phyloP scores from a whole-genome alignment of 106 monocot genomes.

The Allium fistulosum region DNA sequence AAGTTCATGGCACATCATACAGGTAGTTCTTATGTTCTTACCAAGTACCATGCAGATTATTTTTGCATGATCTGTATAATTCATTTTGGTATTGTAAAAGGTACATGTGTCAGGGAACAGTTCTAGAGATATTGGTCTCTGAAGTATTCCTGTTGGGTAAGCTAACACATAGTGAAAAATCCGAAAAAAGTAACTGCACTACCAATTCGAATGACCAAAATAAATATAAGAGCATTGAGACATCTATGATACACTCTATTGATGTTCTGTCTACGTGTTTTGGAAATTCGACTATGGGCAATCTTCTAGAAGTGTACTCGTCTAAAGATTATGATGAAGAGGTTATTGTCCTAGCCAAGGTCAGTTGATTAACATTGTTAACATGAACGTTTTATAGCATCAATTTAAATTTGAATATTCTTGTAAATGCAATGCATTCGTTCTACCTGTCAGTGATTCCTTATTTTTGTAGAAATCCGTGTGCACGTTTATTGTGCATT shows the following conservation, averaged over 20 bases:
- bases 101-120: conserved; percentile 49
- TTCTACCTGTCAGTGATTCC: neutral
- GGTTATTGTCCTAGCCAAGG: conserved; percentile 47
- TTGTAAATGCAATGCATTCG: neutral
- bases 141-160: conserved; percentile 65
- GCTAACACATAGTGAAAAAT: conserved; percentile 18
- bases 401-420: neutral
- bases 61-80: too few species aligned
- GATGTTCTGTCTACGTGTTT: conserved; percentile 43
- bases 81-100: conserved; percentile 20
- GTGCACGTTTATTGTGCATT: conserved; percentile 52
- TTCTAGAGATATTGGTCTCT: conserved; percentile 62
- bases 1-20: conserved; percentile 13
- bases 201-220: conserved; percentile 7
- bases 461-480: conserved; percentile 33
- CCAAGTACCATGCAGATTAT: neutral
- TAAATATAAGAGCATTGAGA: conserved; percentile 4
- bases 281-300: conserved; percentile 24
- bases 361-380: conserved; percentile 13
- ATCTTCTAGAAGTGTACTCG: conserved; percentile 40
- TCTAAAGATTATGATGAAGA: conserved; percentile 30
- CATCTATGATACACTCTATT: conserved; percentile 8
- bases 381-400: neutral
- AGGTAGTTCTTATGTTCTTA: conserved; percentile 28
- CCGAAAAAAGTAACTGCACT: conserved; percentile 8